A percentile compares a stretch with the other conserved stretches of the same genome.
Conservation (phyloP, 441 rosid species). For the Capsella rubella region DNA sequence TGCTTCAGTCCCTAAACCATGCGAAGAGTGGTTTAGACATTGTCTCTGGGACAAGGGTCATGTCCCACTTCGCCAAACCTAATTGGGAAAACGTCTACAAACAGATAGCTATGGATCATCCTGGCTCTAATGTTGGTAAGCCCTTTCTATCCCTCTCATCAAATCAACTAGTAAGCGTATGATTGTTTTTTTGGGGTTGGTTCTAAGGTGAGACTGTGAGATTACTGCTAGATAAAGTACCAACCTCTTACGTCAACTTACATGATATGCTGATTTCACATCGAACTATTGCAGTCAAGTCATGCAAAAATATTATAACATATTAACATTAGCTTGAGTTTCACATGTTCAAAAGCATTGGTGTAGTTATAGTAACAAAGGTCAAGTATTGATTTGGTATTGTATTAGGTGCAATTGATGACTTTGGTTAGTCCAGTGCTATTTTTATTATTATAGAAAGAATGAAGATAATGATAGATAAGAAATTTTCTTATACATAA, state of each 20-base stretch:
- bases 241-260: background rate
- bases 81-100: conserved; percentile 39
- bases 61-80: conserved; percentile 41
- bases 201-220: background rate
- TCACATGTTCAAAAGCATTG: background rate
- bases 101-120: conserved; percentile 35
- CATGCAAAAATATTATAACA: background rate
- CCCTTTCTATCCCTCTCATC: background rate
- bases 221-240: too few species aligned
- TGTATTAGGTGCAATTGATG: too few species aligned
- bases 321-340: conserved; percentile 5
- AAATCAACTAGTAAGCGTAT: background rate
- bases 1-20: conserved; percentile 41
- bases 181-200: background rate
- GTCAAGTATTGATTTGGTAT: background rate
- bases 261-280: background rate
- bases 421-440: too few species aligned
- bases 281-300: background rate
- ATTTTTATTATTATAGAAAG: too few species aligned
- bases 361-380: too few species aligned
- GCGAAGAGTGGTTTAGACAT: conserved; percentile 36
- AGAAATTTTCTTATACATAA: background rate
- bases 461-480: background rate
- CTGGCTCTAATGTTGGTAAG: conserved; percentile 41
- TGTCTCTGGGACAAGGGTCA: conserved; percentile 41